Evolutionary conservation across 2,329 filamentous ascomycete species (phyloP), one percentile per base, ranked within the genome.

Genomic region (Hirsutella rhossiliensis): DNA sequence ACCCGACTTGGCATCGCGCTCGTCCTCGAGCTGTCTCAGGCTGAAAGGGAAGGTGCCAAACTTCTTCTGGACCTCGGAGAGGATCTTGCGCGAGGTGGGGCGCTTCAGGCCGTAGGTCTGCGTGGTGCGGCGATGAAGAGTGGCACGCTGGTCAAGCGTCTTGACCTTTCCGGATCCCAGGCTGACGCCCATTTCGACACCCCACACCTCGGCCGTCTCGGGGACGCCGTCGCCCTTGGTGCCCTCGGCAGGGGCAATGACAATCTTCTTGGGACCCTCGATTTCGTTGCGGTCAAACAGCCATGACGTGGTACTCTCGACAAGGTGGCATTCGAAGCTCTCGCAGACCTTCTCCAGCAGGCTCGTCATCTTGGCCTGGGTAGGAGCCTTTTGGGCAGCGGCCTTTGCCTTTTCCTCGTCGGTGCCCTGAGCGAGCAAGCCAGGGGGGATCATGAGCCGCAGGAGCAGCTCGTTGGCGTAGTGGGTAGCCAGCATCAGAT

Each of bases 231-330:
- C 92, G 45, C 90, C 90, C 72, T 88, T 94, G 61, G 84, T 80
- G 52, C 87, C 87, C 58, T 96, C 88, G 42, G 81, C 78, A 30
- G 88, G 85, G 20, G 87, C 77, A 46, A 98, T 73, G 53, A 98
- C 92, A 60, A 98, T 95, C 80, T 96, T 97, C 82, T 96, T 96
- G 74, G 84, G 63, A 57, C 86, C 85, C 72, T 98, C 92, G 52
- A 98, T 97, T 67, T 98, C 92, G 67, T 97, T 95, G 64, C 86
- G 85, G 61, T 87, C 88, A 63, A 98, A 97, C 48, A 87, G 69
- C 89, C 92, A 98, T 60, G 87, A 94, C 38, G 92, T 98, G 50
- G 92, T 98, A 75, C 89, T 94, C 77, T 98, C 92, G 45, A 98
- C 87, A 23, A 97, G 71, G 64, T 82, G 94, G 75, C 85, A 89